Evolutionary conservation across 495 filamentous ascomycete species (phyloP).

Genomic region (Gamarada debralockiae): DNA sequence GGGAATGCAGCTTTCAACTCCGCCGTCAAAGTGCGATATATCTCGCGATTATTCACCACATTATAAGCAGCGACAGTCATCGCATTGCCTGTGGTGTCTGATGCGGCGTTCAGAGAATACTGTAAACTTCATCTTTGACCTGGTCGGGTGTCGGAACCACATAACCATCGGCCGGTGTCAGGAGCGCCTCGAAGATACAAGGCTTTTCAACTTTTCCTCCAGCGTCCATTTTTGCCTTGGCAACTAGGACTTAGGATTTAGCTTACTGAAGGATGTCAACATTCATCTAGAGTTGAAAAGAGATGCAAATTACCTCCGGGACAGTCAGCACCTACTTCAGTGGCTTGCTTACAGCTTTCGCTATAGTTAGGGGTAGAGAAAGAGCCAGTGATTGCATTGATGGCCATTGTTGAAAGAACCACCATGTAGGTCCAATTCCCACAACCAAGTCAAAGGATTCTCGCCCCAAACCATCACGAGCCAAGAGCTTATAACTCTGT

Average conservation of each 20-base stretch:
- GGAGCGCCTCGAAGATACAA: conserved; percentile 27
- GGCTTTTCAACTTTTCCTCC: conserved; percentile 21
- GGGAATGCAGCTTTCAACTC: conserved; percentile 36
- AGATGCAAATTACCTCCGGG: neutral
- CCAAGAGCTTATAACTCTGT: conserved; percentile 26
- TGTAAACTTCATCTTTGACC: conserved; percentile 29
- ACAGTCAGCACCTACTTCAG: neutral
- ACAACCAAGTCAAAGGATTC: conserved; percentile 21
- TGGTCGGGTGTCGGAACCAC: neutral
- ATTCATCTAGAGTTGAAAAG: too few species aligned
- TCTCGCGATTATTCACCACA: conserved; percentile 28
- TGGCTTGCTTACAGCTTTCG: neutral
- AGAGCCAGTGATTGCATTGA: conserved; percentile 2
- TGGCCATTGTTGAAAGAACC: conserved; percentile 28
- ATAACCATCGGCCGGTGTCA: conserved; percentile 15
- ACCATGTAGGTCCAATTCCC: conserved; percentile 18
- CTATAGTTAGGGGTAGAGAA: neutral
- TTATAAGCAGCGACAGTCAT: conserved; percentile 34
- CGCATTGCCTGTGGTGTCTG: conserved; percentile 40
- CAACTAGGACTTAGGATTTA: neutral
- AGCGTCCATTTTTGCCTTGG: conserved; percentile 8
- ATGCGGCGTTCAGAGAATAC: conserved; percentile 30
- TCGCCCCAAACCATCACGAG: conserved; percentile 17
- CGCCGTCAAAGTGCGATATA: conserved; percentile 25
- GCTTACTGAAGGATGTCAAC: neutral